Base-by-base conservation (phyloP, 2,329 filamentous ascomycete genomes). In the Plectosphaerella plurivora region DNA sequence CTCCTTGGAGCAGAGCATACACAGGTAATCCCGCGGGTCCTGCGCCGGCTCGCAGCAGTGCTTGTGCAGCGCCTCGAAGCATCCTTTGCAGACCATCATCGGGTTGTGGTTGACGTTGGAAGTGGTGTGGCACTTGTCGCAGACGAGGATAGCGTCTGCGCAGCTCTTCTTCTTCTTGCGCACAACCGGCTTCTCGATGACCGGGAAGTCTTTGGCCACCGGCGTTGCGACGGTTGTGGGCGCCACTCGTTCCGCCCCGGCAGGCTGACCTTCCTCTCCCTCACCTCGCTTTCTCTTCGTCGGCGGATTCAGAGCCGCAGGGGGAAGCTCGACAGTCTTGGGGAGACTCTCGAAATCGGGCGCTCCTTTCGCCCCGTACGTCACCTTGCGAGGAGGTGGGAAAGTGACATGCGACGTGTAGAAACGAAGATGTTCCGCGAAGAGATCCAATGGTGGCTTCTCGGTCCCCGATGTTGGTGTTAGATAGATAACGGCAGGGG, bases 51-150 rank as follows among this genome's bases (percentile, higher is more conserved):
- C 55, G 49, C 59, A 57, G 51, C 62, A 64, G 20, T 57, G 53
- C 52, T 63, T 61, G 35, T 64, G 62, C 58, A 59, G 60, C 10
- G 54, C 53, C 46, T 59, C 57, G 4, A 57, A 54, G 50, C 62
- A 64, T 7, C 49, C 49, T 14, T 54, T 49, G 51, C 62, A 64
- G 5, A 51, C 33, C 24, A 64, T 49, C 36, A 64, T 55, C 11
- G 45, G 22, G 51, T 64, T 63, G n/a, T 49, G 55, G 12, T 53
- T 50, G 1, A 57, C 55, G 15, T 46, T 52, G 3, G 57, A 54
- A 6, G 51, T 54, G n/a, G 58, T 59, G 15, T 58, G 52, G 51
- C 62, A 64, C 44, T 57, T 54, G 3, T 53, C 53, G 49, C 61
- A 64, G 10, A 56, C 47, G 10, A 46, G 48, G 15, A 33, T 47